Evolutionary conservation across 345 rosid species (phyloP), one percentile per base, ranked within the genome.

Genomic region (Syzygium aqueum): DNA sequence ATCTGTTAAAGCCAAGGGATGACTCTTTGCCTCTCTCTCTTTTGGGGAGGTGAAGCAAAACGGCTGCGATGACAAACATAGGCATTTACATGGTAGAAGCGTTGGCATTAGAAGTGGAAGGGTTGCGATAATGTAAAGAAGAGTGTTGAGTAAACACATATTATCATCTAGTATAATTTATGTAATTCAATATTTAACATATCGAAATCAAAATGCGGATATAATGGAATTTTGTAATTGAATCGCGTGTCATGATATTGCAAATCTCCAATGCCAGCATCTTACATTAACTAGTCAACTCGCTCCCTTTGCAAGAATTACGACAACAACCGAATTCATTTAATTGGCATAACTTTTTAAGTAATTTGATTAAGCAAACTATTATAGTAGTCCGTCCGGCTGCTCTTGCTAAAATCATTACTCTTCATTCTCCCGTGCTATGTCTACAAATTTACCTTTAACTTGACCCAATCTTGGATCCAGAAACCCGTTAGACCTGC

Each of bases 151-250:
- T 11, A 33, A 19, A 73, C 82, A 37, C 0, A 73, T 19, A 37
- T 37, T 21, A 5, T 9, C 14, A 1, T 37, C 4, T 9, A 19
- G 49, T 73, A 73, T 19, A 37, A 37, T 73, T 67, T 73, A 37
- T 73, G 3, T 67, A 30, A 30, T 33, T 33, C 12, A 11, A 33
- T 16, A 16, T 8, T 16, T 5, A 8, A 30, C 17, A 37, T 30
- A 33, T 61, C 2, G 0, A 37, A 73, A 30, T 23, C 37, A 37
- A 37, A 10, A 19, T 17, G 0, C 0, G 2, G 4, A 37, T 37
- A 10, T 1, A 19, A 73, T 37, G 7, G 2, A 19, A 19, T 73
- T 19, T 73, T 8, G 49, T 5, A 22, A 19, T 73, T 37, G 7
- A 73, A 33, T 33, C 14, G 0, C 14, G 1, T 11, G 23, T 21